A percentile compares a stretch with the other conserved stretches of the same genome.
phyloP scores from a whole-genome alignment of 768 basidiomycete genomes.

The Mycena amicta region DNA sequence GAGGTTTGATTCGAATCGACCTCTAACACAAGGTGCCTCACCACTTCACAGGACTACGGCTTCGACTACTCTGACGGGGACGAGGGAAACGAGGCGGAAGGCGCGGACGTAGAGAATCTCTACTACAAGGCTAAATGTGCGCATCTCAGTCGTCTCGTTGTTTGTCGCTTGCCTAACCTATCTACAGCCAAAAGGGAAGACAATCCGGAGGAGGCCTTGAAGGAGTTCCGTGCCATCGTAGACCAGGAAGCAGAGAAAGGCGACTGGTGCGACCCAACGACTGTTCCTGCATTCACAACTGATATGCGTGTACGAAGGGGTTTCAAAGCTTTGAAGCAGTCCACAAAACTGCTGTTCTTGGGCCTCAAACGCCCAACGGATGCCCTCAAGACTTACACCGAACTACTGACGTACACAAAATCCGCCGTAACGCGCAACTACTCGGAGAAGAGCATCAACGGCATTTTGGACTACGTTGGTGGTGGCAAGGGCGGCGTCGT shows the following conservation, averaged over 20 bases:
- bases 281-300: too few species aligned
- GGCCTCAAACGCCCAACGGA: constrained; percentile 76
- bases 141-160: constrained; percentile 27
- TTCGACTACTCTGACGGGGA: constrained; percentile 96
- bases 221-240: constrained; percentile 87
- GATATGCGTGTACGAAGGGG: constrained; percentile 60
- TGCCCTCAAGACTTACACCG: constrained; percentile 83
- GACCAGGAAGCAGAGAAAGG: constrained; percentile 90
- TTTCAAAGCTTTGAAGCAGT: constrained; percentile 98
- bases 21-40: constrained; percentile 7
- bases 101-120: constrained; percentile 93
- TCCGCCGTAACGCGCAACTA: constrained; percentile 94
- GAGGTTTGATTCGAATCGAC: constrained; percentile 52
- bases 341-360: constrained; percentile 91
- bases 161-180: constrained; percentile 6
- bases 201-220: constrained; percentile 86
- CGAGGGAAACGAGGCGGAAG: constrained; percentile 76
- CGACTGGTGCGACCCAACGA: constrained; percentile 71
- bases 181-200: constrained; percentile 90
- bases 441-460: constrained; percentile 98
- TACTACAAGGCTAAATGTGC: constrained; percentile 97
- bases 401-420: constrained; percentile 91
- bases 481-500: constrained; percentile 74
- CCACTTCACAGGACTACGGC: constrained; percentile 73
- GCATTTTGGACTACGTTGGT: constrained; percentile 96